Evolutionary conservation across 352 stramenopile genomes (phyloP).

Genomic region (Globisporangium spiculum): DNA sequence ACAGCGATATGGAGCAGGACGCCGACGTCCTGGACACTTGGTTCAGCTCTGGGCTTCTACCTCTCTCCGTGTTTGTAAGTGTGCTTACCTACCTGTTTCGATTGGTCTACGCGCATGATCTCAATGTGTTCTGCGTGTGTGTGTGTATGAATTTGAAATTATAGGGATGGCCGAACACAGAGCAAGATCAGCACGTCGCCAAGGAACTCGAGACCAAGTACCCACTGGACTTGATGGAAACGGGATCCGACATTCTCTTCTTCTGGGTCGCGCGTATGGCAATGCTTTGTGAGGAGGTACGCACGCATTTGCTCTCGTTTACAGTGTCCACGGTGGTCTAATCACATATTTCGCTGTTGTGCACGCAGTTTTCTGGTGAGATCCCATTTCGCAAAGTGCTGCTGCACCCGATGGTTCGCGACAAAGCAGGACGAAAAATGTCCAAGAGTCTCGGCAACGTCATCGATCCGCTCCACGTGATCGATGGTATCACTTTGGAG

Average conservation of each 20-base stretch:
- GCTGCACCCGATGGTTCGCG: constrained; percentile 99
- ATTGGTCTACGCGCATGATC: neutral
- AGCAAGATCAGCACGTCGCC: constrained; percentile 31
- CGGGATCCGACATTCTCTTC: constrained; percentile 99
- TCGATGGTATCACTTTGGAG: constrained; percentile 94
- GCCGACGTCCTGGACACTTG: constrained; percentile 99
- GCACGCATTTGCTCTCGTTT: neutral
- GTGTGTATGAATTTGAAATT: constrained; percentile 17
- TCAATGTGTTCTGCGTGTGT: constrained; percentile 29
- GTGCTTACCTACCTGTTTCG: neutral
- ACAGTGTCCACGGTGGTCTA: neutral
- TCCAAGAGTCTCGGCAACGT: constrained; percentile 99
- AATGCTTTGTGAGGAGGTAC: constrained; percentile 98
- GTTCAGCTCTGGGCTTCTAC: constrained; percentile 98
- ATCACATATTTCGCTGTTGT: neutral
- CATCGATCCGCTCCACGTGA: constrained; percentile 98
- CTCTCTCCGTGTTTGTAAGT: constrained; percentile 74
- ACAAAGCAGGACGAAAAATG: constrained; percentile 99
- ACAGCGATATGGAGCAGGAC: constrained; percentile 94
- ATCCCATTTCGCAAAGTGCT: constrained; percentile 99
- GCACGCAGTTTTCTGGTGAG: constrained; percentile 80
- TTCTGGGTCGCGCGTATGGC: constrained; percentile 99
- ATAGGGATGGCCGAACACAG: constrained; percentile 93
- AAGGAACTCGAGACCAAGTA: constrained; percentile 41
- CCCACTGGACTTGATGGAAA: constrained; percentile 78